A percentile compares a stretch with the other conserved stretches of the same genome.
Conservation (phyloP, 257 asterid species). For the Oldenlandia corymbosa region DNA sequence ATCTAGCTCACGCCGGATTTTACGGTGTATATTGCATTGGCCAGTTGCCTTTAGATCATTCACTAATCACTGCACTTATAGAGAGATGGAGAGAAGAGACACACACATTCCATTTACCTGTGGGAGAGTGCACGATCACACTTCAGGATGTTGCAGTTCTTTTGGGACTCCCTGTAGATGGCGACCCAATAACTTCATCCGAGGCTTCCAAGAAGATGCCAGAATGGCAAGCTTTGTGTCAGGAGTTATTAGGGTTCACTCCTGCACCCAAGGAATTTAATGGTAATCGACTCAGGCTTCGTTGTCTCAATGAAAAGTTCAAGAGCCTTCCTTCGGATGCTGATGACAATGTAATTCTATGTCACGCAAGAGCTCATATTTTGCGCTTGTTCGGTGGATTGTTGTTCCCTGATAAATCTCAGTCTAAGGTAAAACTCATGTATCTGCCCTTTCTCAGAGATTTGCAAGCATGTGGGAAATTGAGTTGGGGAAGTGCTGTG, state of each 20-base stretch:
- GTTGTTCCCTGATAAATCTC: constrained; percentile 15
- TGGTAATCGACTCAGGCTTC: constrained; percentile 11
- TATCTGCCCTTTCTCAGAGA: constrained; percentile 11
- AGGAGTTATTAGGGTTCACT: constrained; percentile 12
- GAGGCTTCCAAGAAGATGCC: constrained; percentile 10
- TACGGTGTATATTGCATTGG: constrained; percentile 13
- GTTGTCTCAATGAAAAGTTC: constrained; percentile 4
- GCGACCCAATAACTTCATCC: constrained; percentile 8
- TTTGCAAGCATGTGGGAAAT: constrained; percentile 15
- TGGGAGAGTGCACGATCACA: constrained; percentile 13
- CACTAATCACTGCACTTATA: constrained; percentile 8
- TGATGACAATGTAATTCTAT: constrained; percentile 4
- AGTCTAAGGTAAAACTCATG: constrained; percentile 17
- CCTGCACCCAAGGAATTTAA: constrained; percentile 10
- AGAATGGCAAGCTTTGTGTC: constrained; percentile 15
- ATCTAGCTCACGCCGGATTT: constrained; percentile 12
- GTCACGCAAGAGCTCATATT: constrained; percentile 14
- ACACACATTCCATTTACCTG: constrained; percentile 15
- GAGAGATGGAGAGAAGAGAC: constrained; percentile 18
- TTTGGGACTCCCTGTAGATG: constrained; percentile 13
- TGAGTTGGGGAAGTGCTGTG: constrained; percentile 17
- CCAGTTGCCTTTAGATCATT: constrained; percentile 8
- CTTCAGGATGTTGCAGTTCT: constrained; percentile 14
- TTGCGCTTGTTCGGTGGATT: constrained; percentile 10
- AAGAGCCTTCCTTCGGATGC: constrained; percentile 11